phyloP scores from a whole-genome alignment of 208 protist genomes.

The Tritrichomonas musculus region DNA sequence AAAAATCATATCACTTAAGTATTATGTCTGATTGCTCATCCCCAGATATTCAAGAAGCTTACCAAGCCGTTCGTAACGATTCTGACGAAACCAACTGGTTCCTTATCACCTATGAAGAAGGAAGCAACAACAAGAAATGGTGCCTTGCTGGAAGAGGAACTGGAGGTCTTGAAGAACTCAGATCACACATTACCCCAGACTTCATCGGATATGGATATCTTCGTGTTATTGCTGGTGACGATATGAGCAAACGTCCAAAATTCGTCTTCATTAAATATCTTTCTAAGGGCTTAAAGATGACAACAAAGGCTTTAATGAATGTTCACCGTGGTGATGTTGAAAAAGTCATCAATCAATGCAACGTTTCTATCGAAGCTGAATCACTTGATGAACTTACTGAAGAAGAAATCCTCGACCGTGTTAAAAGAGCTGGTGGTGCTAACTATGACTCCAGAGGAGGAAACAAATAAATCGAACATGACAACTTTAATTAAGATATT shows the following conservation, averaged over 20 bases:
- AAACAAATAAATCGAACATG: too few relatives aligned
- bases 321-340: not conserved
- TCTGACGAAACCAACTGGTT: not conserved
- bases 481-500: too few relatives aligned
- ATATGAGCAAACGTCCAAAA: not conserved
- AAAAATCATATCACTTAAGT: not conserved
- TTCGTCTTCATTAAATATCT: constrained; percentile 25
- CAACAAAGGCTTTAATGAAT: not conserved
- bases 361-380: not conserved
- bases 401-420: not conserved
- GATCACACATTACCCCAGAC: not conserved
- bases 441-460: not conserved
- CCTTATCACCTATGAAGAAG: not conserved
- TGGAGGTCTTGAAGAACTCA: not conserved
- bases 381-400: not conserved
- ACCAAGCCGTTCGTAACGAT: constrained; percentile 11
- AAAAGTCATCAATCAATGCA: not conserved
- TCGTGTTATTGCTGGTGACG: not conserved
- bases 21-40: constrained; percentile 14
- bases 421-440: not conserved
- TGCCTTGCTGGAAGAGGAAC: not conserved
- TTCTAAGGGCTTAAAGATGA: not conserved
- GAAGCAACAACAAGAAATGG: not conserved
- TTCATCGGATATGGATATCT: not conserved
- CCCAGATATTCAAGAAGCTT: not conserved